Percentiles rank a stretch among this genome's conserved stretches.
phyloP scores from a whole-genome alignment of 2,329 filamentous ascomycete genomes.

The Penicillium oxalicum region DNA sequence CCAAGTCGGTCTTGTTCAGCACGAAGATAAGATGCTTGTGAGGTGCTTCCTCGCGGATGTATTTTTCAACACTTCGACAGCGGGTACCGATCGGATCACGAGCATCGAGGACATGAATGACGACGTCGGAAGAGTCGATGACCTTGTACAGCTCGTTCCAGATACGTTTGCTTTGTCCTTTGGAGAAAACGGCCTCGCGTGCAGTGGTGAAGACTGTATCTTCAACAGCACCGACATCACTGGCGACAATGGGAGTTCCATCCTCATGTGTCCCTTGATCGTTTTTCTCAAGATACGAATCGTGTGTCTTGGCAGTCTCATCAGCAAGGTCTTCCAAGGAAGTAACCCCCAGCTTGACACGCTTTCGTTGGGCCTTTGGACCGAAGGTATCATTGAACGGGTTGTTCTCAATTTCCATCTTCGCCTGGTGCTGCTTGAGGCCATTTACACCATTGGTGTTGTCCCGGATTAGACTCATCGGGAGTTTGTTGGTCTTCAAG shows the following conservation, averaged over 20 bases:
- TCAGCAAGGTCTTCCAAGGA: slow-evolving; percentile 76
- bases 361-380: slow-evolving; percentile 85
- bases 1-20: slow-evolving; percentile 85
- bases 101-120: slow-evolving; percentile 90
- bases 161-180: slow-evolving; percentile 91
- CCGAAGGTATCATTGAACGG: slow-evolving; percentile 89
- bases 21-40: slow-evolving; percentile 94
- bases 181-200: slow-evolving; percentile 83
- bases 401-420: slow-evolving; percentile 82
- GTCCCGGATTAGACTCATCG: slow-evolving; percentile 88
- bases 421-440: slow-evolving; percentile 85
- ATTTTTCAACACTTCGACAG: slow-evolving; percentile 87
- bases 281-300: slow-evolving; percentile 70
- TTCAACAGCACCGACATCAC: slow-evolving; percentile 43
- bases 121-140: slow-evolving; percentile 90
- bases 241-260: slow-evolving; percentile 57
- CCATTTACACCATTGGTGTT: slow-evolving; percentile 65
- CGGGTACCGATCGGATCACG: slow-evolving; percentile 84
- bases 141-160: slow-evolving; percentile 97
- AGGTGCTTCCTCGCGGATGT: slow-evolving; percentile 83
- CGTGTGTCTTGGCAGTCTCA: slow-evolving; percentile 72
- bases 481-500: slow-evolving; percentile 95
- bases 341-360: slow-evolving; percentile 80
- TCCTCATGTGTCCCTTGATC: slow-evolving; percentile 74
- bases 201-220: slow-evolving; percentile 49